These are phyloP conservation scores for Linum usitatissimum DNA, from an alignment of 345 rosid genomes.

Conservation along the genomic window DNA sequence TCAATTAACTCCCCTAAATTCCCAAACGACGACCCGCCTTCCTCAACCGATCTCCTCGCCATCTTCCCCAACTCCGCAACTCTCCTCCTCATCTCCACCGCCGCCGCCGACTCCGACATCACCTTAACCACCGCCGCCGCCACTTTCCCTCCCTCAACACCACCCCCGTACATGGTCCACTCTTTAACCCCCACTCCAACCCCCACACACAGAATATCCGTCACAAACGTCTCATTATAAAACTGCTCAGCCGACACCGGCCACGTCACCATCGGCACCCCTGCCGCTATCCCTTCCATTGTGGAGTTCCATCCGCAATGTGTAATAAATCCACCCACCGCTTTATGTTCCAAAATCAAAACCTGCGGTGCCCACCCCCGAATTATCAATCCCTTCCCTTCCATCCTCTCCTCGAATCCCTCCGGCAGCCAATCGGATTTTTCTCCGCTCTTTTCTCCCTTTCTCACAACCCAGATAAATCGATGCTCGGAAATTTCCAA, in stretches of 20 bases:
- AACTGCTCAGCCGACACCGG: conserved; percentile 15
- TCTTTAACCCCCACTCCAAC: background rate
- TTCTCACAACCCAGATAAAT: conserved; percentile 46
- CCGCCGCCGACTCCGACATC: conserved; percentile 27
- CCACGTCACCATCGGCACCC: conserved; percentile 15
- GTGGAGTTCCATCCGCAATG: conserved; percentile 25
- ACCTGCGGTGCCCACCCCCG: conserved; percentile 19
- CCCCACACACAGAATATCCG: background rate
- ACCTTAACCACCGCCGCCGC: conserved; percentile 25
- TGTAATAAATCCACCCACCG: conserved; percentile 14
- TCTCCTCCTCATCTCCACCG: conserved; percentile 25
- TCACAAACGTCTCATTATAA: conserved; percentile 4
- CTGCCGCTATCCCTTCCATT: conserved; percentile 11
- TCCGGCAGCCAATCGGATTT: conserved; percentile 16
- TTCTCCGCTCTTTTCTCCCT: conserved; percentile 10
- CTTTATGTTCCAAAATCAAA: conserved; percentile 8
- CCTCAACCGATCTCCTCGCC: conserved; percentile 37
- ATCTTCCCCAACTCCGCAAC: conserved; percentile 21
- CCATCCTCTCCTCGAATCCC: conserved; percentile 31
- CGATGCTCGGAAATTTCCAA: conserved; percentile 13
- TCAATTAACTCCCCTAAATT: conserved; percentile 23
- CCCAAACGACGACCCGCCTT: conserved; percentile 34
- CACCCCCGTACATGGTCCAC: background rate
- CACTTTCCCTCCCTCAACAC: conserved; percentile 27
- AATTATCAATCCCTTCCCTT: conserved; percentile 9